Base-by-base conservation (phyloP, 2,329 filamentous ascomycete species). In the Rhexocercosporidium sp. region DNA sequence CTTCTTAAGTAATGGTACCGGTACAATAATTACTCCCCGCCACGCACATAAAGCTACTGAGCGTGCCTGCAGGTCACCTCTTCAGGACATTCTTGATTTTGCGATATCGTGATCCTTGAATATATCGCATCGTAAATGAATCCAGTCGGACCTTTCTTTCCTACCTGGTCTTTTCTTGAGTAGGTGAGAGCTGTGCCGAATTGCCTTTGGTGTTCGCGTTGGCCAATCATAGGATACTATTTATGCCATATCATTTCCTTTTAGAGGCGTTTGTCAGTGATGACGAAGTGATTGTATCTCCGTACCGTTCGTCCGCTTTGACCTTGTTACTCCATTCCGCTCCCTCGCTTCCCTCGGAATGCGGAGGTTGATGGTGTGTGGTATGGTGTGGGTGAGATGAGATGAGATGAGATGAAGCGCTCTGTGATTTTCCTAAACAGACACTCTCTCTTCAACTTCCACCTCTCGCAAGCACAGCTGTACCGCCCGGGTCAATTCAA, bases 281-380 rank as follows among this genome's bases (percentile, higher is more conserved):
- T 27, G 49, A 53, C 14, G 5, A 31, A 5, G 27, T n/a, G n/a
- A n/a, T n/a, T n/a, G n/a, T 53, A 53, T 25, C 25, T 31, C 27
- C 49, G 25, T 31, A 29, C 49, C 49, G 49, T 53, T 53, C 49
- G 49, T 53, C 49, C 49, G 49, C 49, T 27, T 22, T 27, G n/a
- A n/a, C n/a, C n/a, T n/a, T n/a, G n/a, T n/a, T n/a, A n/a, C n/a
- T n/a, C n/a, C 27, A 14, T 49, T 25, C 47, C 47, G 27, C 25
- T 53, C 5, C 25, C 16, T 6, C 25, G 22, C 47, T 27, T 11
- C 8, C 5, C 34, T 11, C 3, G 25, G 14, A 14, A n/a, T 53
- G 49, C 49, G 49, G 49, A 53, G 25, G 16, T 41, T 41, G n/a
- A n/a, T 44, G 9, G 34, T 37, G 34, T 37, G 34, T 37, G 34